Evolutionary conservation across 768 basidiomycete species (phyloP).

Genomic region (Chlorophyllum brunneum): DNA sequence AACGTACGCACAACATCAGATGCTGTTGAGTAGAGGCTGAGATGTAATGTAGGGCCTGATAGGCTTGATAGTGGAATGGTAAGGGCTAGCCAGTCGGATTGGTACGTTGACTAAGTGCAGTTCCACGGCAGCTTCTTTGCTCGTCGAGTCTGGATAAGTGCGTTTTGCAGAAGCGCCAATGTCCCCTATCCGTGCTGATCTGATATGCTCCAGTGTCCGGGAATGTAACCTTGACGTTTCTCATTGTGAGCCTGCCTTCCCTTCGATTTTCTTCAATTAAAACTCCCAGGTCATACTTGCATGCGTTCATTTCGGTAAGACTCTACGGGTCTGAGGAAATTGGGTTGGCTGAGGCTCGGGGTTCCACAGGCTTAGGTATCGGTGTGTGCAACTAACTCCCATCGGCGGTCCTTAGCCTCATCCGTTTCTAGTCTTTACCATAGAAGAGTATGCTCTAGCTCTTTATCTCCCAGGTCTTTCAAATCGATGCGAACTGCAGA

Average conservation of each 20-base stretch:
- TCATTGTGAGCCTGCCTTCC: slow-evolving; percentile 33
- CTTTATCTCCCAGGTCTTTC: slow-evolving; percentile 2
- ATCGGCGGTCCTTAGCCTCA: slow-evolving; percentile 1
- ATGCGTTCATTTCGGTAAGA: slow-evolving; percentile 40
- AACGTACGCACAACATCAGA: slow-evolving; percentile 28
- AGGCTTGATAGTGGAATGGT: slow-evolving; percentile 48
- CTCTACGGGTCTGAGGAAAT: not conserved
- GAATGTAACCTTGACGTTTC: slow-evolving; percentile 34
- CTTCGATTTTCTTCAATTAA: not conserved
- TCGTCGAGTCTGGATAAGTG: slow-evolving; percentile 47
- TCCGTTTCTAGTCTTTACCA: slow-evolving; percentile 36
- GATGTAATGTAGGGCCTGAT: slow-evolving; percentile 35
- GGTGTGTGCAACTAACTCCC: slow-evolving; percentile 23
- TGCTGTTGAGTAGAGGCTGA: not conserved
- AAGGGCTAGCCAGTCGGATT: slow-evolving; percentile 2
- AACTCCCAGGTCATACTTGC: slow-evolving; percentile 33
- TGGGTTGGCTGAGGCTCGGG: not conserved
- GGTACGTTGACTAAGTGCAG: not conserved
- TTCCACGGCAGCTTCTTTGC: slow-evolving; percentile 42
- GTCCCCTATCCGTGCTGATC: not conserved
- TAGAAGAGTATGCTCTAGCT: slow-evolving; percentile 33
- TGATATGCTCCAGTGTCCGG: slow-evolving; percentile 35
- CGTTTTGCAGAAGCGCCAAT: slow-evolving; percentile 13
- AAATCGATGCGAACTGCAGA: slow-evolving; percentile 18
- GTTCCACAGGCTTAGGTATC: slow-evolving; percentile 33